Percentiles rank a stretch among this genome's conserved stretches.
Conservation (phyloP, 805 yeast genomes). For the Candida nonsorbophila region DNA sequence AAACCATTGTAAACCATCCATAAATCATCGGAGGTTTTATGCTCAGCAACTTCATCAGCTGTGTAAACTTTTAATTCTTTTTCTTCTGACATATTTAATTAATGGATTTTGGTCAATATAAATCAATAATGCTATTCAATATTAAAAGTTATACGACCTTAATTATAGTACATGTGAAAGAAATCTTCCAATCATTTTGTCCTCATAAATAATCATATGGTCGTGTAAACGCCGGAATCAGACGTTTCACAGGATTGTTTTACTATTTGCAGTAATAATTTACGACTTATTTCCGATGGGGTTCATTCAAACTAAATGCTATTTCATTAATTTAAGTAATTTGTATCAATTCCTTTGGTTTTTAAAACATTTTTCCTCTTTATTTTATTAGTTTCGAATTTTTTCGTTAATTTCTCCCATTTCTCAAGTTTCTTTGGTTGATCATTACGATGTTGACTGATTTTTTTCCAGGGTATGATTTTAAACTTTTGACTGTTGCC, state of each 20-base stretch:
- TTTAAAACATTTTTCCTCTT: conserved; percentile 46
- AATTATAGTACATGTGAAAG: conserved; percentile 2
- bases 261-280: background rate
- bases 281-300: background rate
- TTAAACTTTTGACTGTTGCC: conserved; percentile 53
- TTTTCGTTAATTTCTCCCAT: conserved; percentile 50
- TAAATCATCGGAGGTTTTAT: conserved; percentile 34
- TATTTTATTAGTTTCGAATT: conserved; percentile 35
- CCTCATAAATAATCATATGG: conserved; percentile 4
- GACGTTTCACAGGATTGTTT: background rate
- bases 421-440: conserved; percentile 50
- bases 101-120: background rate
- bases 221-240: background rate
- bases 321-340: conserved; percentile 7
- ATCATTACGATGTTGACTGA: conserved; percentile 50
- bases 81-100: conserved; percentile 6
- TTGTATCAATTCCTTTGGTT: conserved; percentile 49
- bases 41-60: conserved; percentile 44
- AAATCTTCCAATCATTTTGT: conserved; percentile 6
- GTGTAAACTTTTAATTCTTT: conserved; percentile 40
- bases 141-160: conserved; percentile 4
- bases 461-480: conserved; percentile 54
- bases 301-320: background rate
- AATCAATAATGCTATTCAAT: background rate
- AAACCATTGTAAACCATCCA: conserved; percentile 42